Conservation (phyloP, 768 basidiomycete species). For the Amanita rimosa region DNA sequence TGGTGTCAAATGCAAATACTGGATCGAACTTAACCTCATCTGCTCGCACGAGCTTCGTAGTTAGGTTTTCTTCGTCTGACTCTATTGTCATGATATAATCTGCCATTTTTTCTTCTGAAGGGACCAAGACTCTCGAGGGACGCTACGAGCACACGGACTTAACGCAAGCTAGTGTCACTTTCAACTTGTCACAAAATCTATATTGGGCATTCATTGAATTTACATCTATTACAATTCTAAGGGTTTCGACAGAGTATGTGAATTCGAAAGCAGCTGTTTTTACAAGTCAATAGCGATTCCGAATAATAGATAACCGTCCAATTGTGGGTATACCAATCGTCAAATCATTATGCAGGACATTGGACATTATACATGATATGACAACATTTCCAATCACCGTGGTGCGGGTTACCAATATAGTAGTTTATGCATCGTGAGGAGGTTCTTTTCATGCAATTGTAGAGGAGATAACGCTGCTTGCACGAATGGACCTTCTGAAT, state of each 20-base stretch:
- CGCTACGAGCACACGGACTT: too few species aligned
- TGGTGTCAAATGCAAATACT: slow-evolving; percentile 73
- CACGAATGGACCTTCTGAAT: not conserved
- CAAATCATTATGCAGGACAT: not conserved
- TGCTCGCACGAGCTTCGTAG: slow-evolving; percentile 15
- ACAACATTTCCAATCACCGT: slow-evolving; percentile 1
- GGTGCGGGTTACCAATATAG: slow-evolving; percentile 2
- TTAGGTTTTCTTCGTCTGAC: slow-evolving; percentile 56
- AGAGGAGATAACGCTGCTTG: not conserved
- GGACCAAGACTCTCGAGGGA: too few species aligned
- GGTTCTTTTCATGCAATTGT: not conserved
- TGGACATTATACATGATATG: slow-evolving; percentile 4
- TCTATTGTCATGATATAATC: slow-evolving; percentile 83
- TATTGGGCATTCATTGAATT: too few species aligned
- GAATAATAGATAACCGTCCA: slow-evolving; percentile 7
- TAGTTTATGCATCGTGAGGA: slow-evolving; percentile 1
- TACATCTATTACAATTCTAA: too few species aligned
- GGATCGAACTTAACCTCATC: slow-evolving; percentile 65
- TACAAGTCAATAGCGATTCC: slow-evolving; percentile 6
- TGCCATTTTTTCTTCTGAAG: slow-evolving; percentile 17
- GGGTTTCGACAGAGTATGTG: not conserved
- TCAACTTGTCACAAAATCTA: too few species aligned
- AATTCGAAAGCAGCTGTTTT: slow-evolving; percentile 2
- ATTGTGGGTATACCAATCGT: slow-evolving; percentile 3
- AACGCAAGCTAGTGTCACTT: too few species aligned